Percentiles rank a stretch among this genome's conserved stretches.
phyloP scores from a whole-genome alignment of 257 asterid species.

The Handroanthus guayacan region DNA sequence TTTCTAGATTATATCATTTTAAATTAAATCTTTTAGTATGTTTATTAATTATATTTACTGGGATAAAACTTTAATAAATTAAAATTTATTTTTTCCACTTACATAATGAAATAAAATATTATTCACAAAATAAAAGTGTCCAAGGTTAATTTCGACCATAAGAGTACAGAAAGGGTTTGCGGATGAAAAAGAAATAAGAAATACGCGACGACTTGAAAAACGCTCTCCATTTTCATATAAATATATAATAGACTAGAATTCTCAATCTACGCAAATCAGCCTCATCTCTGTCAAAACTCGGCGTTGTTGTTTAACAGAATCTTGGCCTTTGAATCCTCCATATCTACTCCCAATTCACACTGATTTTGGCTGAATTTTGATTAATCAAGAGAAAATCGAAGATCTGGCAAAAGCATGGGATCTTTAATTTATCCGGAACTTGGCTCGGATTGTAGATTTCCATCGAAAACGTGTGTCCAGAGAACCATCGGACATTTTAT shows the following conservation, averaged over 20 bases:
- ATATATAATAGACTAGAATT: not conserved
- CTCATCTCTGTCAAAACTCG: constrained; percentile 70
- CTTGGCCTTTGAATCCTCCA: constrained; percentile 47
- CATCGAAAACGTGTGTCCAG: constrained; percentile 36
- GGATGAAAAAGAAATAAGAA: not conserved
- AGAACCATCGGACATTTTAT: constrained; percentile 50
- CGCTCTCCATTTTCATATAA: constrained; percentile 5
- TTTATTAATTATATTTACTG: too few species aligned
- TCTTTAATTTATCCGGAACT: constrained; percentile 57
- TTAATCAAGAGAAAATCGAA: constrained; percentile 24
- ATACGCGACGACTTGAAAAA: constrained; percentile 62
- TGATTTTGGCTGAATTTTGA: constrained; percentile 19
- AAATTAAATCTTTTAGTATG: too few species aligned
- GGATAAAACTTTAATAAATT: too few species aligned
- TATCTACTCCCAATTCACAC: constrained; percentile 31
- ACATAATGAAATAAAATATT: too few species aligned
- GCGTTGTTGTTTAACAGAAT: constrained; percentile 70
- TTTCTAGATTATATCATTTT: too few species aligned
- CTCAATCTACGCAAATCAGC: constrained; percentile 32
- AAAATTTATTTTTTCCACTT: too few species aligned
- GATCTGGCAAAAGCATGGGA: constrained; percentile 64
- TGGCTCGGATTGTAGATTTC: constrained; percentile 55
- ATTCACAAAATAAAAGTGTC: not conserved
- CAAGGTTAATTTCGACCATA: constrained; percentile 29
- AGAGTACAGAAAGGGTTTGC: not conserved